A percentile compares a stretch with the other conserved stretches of the same genome.
Evolutionary conservation across 2,329 filamentous ascomycete genomes (phyloP).

Genomic region (Xylariaceae sp.): DNA sequence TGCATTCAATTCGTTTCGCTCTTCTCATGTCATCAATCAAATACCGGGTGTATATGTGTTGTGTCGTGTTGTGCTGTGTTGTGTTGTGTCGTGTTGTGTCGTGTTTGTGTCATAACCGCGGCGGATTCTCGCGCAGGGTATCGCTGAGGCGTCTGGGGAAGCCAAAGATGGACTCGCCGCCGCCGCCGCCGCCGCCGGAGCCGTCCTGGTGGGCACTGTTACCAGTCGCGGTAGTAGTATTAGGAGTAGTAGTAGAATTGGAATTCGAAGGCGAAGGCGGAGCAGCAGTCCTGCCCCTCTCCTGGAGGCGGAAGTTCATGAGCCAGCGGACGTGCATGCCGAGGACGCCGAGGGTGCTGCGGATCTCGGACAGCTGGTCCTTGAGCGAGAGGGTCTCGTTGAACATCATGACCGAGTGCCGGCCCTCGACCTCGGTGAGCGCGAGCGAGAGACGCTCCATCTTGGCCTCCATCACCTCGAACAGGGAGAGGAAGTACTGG

Average conservation of each 20-base stretch:
- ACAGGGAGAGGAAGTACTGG: constrained; percentile 40
- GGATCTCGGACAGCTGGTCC: constrained; percentile 56
- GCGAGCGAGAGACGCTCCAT: constrained; percentile 54
- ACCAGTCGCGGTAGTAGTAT: too few relatives aligned
- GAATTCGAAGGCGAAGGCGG: too few relatives aligned
- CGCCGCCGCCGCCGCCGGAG: too few relatives aligned
- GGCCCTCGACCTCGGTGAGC: constrained; percentile 52
- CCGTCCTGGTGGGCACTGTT: too few relatives aligned
- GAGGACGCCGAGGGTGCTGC: constrained; percentile 52
- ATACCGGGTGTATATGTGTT: neutral
- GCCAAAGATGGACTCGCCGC: constrained; percentile 20
- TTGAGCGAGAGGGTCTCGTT: constrained; percentile 58
- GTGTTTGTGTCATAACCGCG: constrained; percentile 23
- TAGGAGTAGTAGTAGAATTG: too few relatives aligned
- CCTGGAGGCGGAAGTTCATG: constrained; percentile 47
- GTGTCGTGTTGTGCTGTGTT: neutral
- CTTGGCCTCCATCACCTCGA: constrained; percentile 48
- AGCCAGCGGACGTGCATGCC: constrained; percentile 57
- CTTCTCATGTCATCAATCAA: too few relatives aligned
- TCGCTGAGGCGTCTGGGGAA: constrained; percentile 31
- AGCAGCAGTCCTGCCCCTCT: constrained; percentile 31
- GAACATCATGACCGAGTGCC: constrained; percentile 55
- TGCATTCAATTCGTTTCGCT: too few relatives aligned
- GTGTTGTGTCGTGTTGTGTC: too few relatives aligned
- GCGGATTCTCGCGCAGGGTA: constrained; percentile 26